Evolutionary conservation across 495 filamentous ascomycete genomes (phyloP).

Genomic region (Neurospora africana): DNA sequence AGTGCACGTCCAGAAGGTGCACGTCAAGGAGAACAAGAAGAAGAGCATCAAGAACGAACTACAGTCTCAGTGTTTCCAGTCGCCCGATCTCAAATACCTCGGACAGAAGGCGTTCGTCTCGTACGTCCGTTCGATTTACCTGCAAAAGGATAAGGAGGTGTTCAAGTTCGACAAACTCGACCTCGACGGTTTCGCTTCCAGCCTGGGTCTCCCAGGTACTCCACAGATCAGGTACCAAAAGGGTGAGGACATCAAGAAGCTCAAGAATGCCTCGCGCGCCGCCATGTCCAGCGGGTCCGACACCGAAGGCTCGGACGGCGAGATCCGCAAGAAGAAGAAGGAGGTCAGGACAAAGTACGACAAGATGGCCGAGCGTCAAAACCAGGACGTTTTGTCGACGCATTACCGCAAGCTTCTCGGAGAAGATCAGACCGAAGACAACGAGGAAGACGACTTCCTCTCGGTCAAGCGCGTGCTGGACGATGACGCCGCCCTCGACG

Average conservation of each 20-base stretch:
- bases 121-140: slow-evolving; percentile 69
- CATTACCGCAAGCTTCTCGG: slow-evolving; percentile 83
- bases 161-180: slow-evolving; percentile 74
- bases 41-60: slow-evolving; percentile 71
- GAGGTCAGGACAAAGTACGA: slow-evolving; percentile 83
- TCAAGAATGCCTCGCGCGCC: slow-evolving; percentile 74
- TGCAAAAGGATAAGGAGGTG: slow-evolving; percentile 87
- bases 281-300: slow-evolving; percentile 43
- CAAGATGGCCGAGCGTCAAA: slow-evolving; percentile 90
- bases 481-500: slow-evolving; percentile 34
- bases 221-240: slow-evolving; percentile 88
- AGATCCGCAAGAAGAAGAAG: slow-evolving; percentile 48
- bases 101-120: slow-evolving; percentile 92
- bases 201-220: slow-evolving; percentile 78
- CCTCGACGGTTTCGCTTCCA: slow-evolving; percentile 74
- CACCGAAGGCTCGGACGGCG: slow-evolving; percentile 29
- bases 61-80: slow-evolving; percentile 90
- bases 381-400: slow-evolving; percentile 85
- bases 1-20: slow-evolving; percentile 73
- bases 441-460: slow-evolving; percentile 64
- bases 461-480: slow-evolving; percentile 74
- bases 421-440: slow-evolving; percentile 45
- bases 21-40: slow-evolving; percentile 81
- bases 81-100: slow-evolving; percentile 86
- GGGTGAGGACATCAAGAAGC: slow-evolving; percentile 69